Evolutionary conservation across 768 basidiomycete genomes (phyloP).

Genomic region (Sistotremastrum suecicum): DNA sequence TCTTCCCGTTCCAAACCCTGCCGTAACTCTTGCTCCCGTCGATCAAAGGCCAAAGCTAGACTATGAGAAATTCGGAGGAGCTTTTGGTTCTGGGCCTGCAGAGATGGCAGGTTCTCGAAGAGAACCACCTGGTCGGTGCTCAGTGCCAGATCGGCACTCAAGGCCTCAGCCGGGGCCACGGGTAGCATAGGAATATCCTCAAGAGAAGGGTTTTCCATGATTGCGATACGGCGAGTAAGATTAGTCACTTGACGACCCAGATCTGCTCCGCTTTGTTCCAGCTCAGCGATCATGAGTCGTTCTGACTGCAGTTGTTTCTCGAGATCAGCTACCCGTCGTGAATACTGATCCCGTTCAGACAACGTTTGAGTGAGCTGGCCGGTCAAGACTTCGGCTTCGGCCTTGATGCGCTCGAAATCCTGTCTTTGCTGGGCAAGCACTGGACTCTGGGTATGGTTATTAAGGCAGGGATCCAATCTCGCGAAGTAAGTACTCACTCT

Average conservation of each 20-base stretch:
- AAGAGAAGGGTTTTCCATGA: constrained; percentile 73
- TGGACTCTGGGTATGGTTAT: constrained; percentile 48
- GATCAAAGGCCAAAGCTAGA: constrained; percentile 74
- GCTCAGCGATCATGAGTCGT: constrained; percentile 30
- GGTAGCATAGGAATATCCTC: constrained; percentile 38
- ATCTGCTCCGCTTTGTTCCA: constrained; percentile 27
- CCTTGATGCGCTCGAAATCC: constrained; percentile 75
- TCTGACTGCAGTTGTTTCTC: constrained; percentile 59
- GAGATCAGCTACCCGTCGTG: constrained; percentile 27
- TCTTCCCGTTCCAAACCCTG: constrained; percentile 61
- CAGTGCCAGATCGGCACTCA: constrained; percentile 26
- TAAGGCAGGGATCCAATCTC: constrained; percentile 1
- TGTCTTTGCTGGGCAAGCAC: constrained; percentile 77
- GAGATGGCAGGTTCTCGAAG: constrained; percentile 60
- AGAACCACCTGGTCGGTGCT: constrained; percentile 83
- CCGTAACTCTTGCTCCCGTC: constrained; percentile 64
- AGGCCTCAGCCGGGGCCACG: constrained; percentile 15
- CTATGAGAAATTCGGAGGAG: constrained; percentile 73
- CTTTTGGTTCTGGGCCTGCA: constrained; percentile 91
- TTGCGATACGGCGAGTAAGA: constrained; percentile 64
- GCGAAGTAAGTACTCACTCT: constrained; percentile 34
- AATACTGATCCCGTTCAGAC: constrained; percentile 60
- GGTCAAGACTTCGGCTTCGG: constrained; percentile 69
- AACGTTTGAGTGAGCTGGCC: constrained; percentile 65
- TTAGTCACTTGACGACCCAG: constrained; percentile 74